Base-by-base conservation (phyloP, 2,329 filamentous ascomycete species). In the Colletotrichum coccodes region DNA sequence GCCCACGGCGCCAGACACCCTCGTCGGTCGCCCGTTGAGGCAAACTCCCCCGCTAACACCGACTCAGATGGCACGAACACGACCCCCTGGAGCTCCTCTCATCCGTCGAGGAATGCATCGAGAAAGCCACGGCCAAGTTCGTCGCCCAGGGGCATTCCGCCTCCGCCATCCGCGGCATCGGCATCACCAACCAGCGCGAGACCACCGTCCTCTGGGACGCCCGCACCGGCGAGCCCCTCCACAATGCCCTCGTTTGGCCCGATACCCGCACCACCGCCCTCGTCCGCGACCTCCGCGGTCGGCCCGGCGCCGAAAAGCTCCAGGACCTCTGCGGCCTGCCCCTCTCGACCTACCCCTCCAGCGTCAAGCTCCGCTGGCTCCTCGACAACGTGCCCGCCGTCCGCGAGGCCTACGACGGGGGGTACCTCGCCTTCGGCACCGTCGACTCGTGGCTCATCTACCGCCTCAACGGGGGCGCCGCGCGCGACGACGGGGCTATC, bases 181-280 rank as follows among this genome's bases (percentile, higher is more conserved):
- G 94, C 64, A 92, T 97, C 77, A 97, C 94, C 68, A 97, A 95
- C 81, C 94, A 97, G 83, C 90, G 94, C 77, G 94, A 97, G 80
- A 97, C 94, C 1, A 93, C 92, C 2, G 85, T 97, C 1, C 90
- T 94, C 30, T 97, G 94, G 94, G 93, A 97, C 79, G 88, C 86
- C 74, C 86, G 87, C 72, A 96, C 93, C 1, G 94, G 94, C 71
- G 87, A 96, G 78, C 90, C 94, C 4, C 83, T 97, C 18, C 87
- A 93, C 82, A 94, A 95, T 76, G 94, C 94, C 66, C 92, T 97
- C 70, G 94, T 94, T 50, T 97, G 94, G 94, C 92, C 94, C 34
- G 94, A 97, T 77, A 97, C 94, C 34, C 87, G 94, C 60, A 95
- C 93, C 60, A 86, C 87, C 54, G 72, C 77, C 9, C 82, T 97